Base-by-base conservation (phyloP, 1,139 yeast genomes). In the Martiniozyma asiatica region DNA sequence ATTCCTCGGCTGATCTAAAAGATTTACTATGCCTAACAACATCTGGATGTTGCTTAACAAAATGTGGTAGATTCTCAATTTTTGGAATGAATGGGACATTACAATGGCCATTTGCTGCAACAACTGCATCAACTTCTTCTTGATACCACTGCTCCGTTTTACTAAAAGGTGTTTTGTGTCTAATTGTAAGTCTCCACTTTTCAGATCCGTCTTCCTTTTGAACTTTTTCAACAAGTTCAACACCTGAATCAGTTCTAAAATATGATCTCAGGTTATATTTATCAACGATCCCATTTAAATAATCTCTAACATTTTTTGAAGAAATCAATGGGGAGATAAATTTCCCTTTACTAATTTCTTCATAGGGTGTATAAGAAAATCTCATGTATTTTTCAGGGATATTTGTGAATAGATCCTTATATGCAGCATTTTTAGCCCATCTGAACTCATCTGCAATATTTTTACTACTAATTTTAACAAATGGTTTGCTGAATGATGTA, bases 31-130 rank as follows among this genome's bases (percentile, higher is more conserved):
- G 38, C 12, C 35, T 27, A 3, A 66, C 43, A 4, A 48, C 44
- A 2, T 53, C 55, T 2, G 71, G 71, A 35, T 50, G 43, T 16
- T 44, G 44, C 8, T 44, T 40, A 28, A 51, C 53, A 44, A 53
- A 67, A 25, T 59, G 57, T 4, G 56, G 49, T 31, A 68, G 43
- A 1, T 71, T 70, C 6, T 47, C 48, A 28, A 60, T 54, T 20
- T 48, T 42, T 0, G 73, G 73, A 18, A 67, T 53, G 35, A 50
- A 61, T 0, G 73, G 74, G 11, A 63, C 53, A 17, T 58, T 56
- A 36, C 58, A 61, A 34, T 63, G 64, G 1, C 74, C 73, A 31
- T 54, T 58, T n/a, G 68, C 68, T n/a, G 64, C 46, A 8, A 63
- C 48, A 25, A 66, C 54, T n/a, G 64, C 66, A 39, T 65, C 71